Evolutionary conservation across 306 rosid species (phyloP).

Genomic region (Vicia faba): DNA sequence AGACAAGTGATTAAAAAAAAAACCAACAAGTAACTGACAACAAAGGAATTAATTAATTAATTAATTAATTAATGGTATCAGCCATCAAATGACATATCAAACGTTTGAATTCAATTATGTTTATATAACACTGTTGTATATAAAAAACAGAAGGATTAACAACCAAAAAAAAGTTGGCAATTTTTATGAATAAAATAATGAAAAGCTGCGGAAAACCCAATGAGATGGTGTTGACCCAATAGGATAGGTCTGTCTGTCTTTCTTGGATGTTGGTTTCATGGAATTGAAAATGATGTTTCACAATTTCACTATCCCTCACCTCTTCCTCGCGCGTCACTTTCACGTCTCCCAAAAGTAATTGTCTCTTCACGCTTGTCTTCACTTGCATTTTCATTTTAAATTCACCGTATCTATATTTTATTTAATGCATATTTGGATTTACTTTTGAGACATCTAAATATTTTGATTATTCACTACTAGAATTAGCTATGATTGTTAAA

Average conservation of each 20-base stretch:
- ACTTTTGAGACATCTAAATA: too few relatives aligned
- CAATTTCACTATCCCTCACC: not conserved
- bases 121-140: too few relatives aligned
- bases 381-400: not conserved
- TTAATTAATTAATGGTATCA: too few relatives aligned
- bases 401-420: not conserved
- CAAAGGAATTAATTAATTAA: conserved; percentile 21
- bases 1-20: conserved; percentile 8
- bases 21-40: conserved; percentile 30
- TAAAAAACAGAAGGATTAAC: too few relatives aligned
- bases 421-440: too few relatives aligned
- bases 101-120: too few relatives aligned
- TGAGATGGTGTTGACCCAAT: conserved; percentile 39
- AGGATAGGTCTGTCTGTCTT: conserved; percentile 25
- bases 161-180: too few relatives aligned
- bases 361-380: conserved; percentile 4
- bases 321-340: conserved; percentile 32
- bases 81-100: too few relatives aligned
- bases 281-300: conserved; percentile 39
- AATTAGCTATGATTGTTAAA: too few relatives aligned
- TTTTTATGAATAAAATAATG: not conserved
- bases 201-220: conserved; percentile 46
- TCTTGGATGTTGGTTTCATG: conserved; percentile 51
- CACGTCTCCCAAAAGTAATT: not conserved
- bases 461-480: too few relatives aligned